Evolutionary conservation across 495 filamentous ascomycete species (phyloP).

Genomic region (Thermochaetoides thermophila): DNA sequence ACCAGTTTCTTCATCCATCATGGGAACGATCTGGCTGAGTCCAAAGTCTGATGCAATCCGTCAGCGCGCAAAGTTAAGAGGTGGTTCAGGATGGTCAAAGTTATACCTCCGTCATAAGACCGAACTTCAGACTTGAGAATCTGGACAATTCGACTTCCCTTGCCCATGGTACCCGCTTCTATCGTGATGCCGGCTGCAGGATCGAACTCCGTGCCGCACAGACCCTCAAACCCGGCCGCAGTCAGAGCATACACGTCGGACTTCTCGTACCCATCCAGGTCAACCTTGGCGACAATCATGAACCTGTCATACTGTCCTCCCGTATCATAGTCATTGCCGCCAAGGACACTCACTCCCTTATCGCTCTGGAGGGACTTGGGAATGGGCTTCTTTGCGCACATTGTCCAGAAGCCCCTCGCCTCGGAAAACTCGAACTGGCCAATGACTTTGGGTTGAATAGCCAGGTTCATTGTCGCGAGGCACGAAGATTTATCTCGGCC

Average conservation of each 20-base stretch:
- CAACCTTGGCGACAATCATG: constrained; percentile 51
- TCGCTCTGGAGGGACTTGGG: constrained; percentile 37
- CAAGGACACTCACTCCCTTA: constrained; percentile 31
- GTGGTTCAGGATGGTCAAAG: not conserved
- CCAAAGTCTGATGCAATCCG: constrained; percentile 51
- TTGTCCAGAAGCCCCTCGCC: constrained; percentile 47
- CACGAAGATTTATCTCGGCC: constrained; percentile 57
- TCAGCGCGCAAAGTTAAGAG: constrained; percentile 5
- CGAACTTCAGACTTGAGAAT: constrained; percentile 70
- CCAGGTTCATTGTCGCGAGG: constrained; percentile 58
- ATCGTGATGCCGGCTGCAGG: constrained; percentile 69
- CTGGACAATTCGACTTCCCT: constrained; percentile 65
- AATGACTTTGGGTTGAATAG: constrained; percentile 51
- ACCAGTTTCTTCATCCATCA: constrained; percentile 75
- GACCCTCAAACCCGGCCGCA: constrained; percentile 46
- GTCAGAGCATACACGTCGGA: constrained; percentile 49
- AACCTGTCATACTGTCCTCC: constrained; percentile 49
- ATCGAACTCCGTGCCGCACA: constrained; percentile 71
- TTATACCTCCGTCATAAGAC: constrained; percentile 74
- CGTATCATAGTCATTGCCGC: constrained; percentile 35
- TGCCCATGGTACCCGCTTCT: constrained; percentile 62
- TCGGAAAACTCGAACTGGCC: constrained; percentile 47
- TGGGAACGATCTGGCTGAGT: constrained; percentile 75
- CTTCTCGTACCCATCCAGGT: constrained; percentile 38
- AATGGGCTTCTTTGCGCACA: constrained; percentile 42